Base-by-base conservation (phyloP, 352 stramenopile species). In the Pythium vanterpoolii region DNA sequence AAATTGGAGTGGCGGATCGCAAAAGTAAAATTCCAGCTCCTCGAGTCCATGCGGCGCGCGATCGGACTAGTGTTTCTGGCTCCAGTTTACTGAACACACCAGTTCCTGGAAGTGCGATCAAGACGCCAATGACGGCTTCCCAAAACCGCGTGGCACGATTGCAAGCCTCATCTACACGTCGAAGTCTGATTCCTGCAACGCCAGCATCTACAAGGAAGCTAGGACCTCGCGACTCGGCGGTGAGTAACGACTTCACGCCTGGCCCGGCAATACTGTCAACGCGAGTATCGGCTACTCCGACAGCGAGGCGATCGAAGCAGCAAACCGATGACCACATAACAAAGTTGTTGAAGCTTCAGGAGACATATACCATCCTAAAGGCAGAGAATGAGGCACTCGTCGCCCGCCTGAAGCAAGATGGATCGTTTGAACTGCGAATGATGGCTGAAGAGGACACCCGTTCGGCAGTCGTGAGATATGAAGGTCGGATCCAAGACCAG, bases 121-220 rank as follows among this genome's bases (percentile, higher is more conserved):
- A 52, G 31, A 65, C 58, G 14, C 58, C 58, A 47, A 27, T 62
- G 56, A 47, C 58, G 7, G 26, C 46, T 3, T 45, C 58, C 11
- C 39, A 40, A 42, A 58, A 27, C 9, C 34, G 56, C 19, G 26
- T 38, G 39, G 39, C 39, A 19, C 48, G 45, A 23, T 19, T 48
- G 13, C 44, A 60, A 50, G 28, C 11, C 21, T 30, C 48, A 27
- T 57, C 53, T 44, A 42, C 48, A 1, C 58, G 51, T 16, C 50
- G 56, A 64, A 75, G 56, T 47, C 62, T 59, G 48, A 77, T 75
- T 10, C 66, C 68, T 0, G 47, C 54, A 34, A 77, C 66, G 16
- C 69, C 72, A 46, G 52, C 43, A 36, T 75, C 69, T 26, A 54
- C 54, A 18, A 46, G 56, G 19, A 73, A 54, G 26, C 28, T 23